Evolutionary conservation across 805 yeast genomes (phyloP).

Genomic region (Maudiozyma serrabonitensis): DNA sequence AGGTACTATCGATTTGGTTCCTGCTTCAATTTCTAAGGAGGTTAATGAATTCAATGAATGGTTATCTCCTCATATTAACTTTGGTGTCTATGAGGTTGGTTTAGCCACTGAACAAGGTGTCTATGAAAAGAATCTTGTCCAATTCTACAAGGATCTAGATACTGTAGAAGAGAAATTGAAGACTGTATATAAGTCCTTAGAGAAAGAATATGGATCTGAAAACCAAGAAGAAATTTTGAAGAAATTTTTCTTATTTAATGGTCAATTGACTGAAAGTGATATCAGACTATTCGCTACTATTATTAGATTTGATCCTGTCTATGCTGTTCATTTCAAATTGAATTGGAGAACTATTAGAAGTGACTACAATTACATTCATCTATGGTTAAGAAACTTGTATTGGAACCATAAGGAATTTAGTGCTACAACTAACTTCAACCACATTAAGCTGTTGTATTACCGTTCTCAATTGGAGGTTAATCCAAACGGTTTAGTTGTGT

Average conservation of each 20-base stretch:
- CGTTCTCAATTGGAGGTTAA: conserved; percentile 71
- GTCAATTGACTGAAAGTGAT: conserved; percentile 77
- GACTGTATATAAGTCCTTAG: conserved; percentile 53
- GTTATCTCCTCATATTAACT: conserved; percentile 78
- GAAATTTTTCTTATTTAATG: conserved; percentile 44
- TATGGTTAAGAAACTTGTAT: conserved; percentile 73
- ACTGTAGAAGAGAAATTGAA: conserved; percentile 63
- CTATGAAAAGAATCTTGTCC: conserved; percentile 57
- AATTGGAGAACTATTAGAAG: conserved; percentile 68
- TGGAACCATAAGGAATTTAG: conserved; percentile 66
- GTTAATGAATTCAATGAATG: conserved; percentile 73
- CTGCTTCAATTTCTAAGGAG: conserved; percentile 38
- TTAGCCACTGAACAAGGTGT: conserved; percentile 77
- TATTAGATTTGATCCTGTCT: conserved; percentile 82
- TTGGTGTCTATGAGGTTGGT: conserved; percentile 88
- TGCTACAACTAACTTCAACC: conserved; percentile 78
- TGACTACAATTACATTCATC: conserved; percentile 66
- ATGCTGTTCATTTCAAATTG: conserved; percentile 90
- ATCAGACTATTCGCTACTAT: conserved; percentile 77
- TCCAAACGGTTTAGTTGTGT: conserved; percentile 73
- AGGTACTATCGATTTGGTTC: conserved; percentile 40
- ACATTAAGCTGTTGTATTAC: conserved; percentile 84
- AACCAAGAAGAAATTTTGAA: conserved; percentile 9
- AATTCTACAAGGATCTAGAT: conserved; percentile 58
- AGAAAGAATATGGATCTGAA: conserved; percentile 31